These are phyloP conservation scores for Jasminum sambac DNA, from an alignment of 257 asterid genomes.

Conservation along the genomic window DNA sequence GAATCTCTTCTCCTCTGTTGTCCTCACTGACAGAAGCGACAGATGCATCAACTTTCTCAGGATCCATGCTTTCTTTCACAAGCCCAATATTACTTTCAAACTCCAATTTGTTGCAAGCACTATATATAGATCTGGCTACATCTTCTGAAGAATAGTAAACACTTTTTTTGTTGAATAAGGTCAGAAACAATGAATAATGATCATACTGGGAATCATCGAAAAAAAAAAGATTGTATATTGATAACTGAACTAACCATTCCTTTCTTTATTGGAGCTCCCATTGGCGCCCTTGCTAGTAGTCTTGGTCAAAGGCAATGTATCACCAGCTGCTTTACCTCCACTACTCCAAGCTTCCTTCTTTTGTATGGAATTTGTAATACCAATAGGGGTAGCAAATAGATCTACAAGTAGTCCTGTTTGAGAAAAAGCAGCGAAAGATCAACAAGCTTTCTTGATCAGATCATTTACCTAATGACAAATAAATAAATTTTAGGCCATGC, in stretches of 20 bases:
- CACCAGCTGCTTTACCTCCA: conserved; percentile 14
- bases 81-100: neutral
- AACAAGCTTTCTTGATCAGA: neutral
- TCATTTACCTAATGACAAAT: neutral
- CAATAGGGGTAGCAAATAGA: conserved; percentile 1
- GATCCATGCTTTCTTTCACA: neutral
- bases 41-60: neutral
- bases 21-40: neutral
- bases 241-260: conserved; percentile 35
- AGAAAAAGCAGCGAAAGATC: neutral
- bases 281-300: conserved; percentile 9
- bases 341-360: neutral
- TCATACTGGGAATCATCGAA: conserved; percentile 8
- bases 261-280: conserved; percentile 8
- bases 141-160: conserved; percentile 20
- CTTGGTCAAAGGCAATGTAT: neutral
- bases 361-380: neutral
- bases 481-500: neutral
- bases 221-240: neutral
- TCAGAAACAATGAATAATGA: conserved; percentile 8
- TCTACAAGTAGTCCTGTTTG: neutral
- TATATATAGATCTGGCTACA: conserved; percentile 22
- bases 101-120: conserved; percentile 16
- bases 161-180: conserved; percentile 16
- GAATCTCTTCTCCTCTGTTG: too few species aligned